These are phyloP conservation scores for Scleroderma bovista DNA, from an alignment of 768 basidiomycete species.

Conservation along the genomic window DNA sequence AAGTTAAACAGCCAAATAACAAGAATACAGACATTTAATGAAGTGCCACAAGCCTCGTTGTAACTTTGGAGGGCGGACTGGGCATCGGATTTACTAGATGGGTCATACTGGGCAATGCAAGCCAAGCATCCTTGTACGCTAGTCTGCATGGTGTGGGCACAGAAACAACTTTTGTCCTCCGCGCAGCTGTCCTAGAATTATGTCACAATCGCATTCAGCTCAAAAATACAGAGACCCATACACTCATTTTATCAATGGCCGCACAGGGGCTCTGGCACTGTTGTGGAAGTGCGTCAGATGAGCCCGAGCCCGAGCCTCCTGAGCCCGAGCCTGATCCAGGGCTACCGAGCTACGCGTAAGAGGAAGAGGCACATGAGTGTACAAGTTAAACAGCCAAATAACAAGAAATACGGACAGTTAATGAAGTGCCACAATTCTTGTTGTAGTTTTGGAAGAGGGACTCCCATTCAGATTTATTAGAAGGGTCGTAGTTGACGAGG, in stretches of 20 bases:
- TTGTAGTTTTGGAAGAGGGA: constrained; percentile 11
- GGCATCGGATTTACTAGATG: constrained; percentile 2
- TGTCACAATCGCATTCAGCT: not conserved
- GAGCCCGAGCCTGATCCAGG: constrained; percentile 3
- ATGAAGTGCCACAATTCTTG: constrained; percentile 7
- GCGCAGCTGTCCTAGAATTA: no score
- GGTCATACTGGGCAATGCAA: constrained; percentile 9
- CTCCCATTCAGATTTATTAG: constrained; percentile 3
- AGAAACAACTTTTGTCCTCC: constrained; percentile 5
- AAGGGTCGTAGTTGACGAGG: constrained; percentile 3
- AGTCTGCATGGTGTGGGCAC: constrained; percentile 7
- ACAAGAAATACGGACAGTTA: constrained; percentile 12
- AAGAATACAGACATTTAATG: constrained; percentile 12
- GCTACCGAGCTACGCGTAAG: constrained; percentile 6
- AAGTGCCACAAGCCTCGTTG: constrained; percentile 13
- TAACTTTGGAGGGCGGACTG: constrained; percentile 8
- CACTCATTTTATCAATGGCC: constrained; percentile 14
- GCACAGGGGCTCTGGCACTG: constrained; percentile 17
- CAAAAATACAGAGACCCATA: no score
- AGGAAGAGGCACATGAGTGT: not conserved
- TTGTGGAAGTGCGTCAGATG: constrained; percentile 11
- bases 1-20: not conserved
- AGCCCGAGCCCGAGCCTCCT: not conserved
- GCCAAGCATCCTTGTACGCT: constrained; percentile 14
- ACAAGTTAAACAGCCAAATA: not conserved